These are phyloP conservation scores for Solanum lycopersicoides DNA, from an alignment of 257 asterid species.

Conservation along the genomic window DNA sequence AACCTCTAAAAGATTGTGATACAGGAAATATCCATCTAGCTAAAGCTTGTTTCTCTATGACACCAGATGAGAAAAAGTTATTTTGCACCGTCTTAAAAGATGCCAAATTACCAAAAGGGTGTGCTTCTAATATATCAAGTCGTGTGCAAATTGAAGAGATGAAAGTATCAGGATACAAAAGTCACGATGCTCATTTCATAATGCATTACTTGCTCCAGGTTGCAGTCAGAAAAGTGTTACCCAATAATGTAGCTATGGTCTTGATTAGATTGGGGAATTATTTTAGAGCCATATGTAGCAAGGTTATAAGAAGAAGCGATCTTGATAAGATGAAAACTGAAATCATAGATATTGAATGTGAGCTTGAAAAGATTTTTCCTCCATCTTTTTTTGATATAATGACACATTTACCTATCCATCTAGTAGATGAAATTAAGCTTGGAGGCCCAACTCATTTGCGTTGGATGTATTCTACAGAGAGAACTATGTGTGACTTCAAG, in stretches of 20 bases:
- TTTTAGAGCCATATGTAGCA: background rate
- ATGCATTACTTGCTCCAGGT: background rate
- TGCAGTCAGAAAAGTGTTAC: too few species aligned
- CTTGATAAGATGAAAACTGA: background rate
- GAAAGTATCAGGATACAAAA: too few species aligned
- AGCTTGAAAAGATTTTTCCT: background rate
- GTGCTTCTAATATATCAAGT: too few species aligned
- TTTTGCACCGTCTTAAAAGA: too few species aligned
- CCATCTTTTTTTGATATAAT: background rate
- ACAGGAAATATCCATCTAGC: too few species aligned
- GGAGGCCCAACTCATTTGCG: background rate
- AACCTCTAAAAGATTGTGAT: background rate
- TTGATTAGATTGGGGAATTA: background rate
- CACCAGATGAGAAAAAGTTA: too few species aligned
- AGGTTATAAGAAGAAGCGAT: background rate
- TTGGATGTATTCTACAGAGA: background rate
- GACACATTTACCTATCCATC: background rate
- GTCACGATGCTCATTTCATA: too few species aligned
- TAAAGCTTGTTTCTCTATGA: too few species aligned
- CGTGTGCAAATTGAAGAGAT: too few species aligned
- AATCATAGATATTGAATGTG: background rate
- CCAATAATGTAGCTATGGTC: too few species aligned
- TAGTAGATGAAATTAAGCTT: background rate
- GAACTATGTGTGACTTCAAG: background rate
- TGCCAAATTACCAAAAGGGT: too few species aligned